These are phyloP conservation scores for Yamadazyma endophytica DNA, from an alignment of 805 yeast genomes.

Conservation along the genomic window DNA sequence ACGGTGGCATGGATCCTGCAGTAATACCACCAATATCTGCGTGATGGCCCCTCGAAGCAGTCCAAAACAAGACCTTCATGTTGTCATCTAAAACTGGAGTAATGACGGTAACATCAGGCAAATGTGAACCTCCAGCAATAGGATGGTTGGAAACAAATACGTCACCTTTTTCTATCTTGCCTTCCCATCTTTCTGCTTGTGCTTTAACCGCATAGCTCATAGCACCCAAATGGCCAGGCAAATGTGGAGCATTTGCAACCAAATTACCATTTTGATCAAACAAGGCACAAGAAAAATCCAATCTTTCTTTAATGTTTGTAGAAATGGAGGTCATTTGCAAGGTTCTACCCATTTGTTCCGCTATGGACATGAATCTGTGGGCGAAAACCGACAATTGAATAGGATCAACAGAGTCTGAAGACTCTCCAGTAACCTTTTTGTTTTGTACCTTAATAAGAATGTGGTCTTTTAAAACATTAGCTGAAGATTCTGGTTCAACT, in stretches of 20 bases:
- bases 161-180: slow-evolving; percentile 64
- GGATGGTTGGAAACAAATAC: slow-evolving; percentile 77
- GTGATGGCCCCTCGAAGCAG: slow-evolving; percentile 15
- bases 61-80: slow-evolving; percentile 12
- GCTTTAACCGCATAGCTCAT: slow-evolving; percentile 74
- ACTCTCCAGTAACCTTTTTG: slow-evolving; percentile 3
- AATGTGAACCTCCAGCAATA: slow-evolving; percentile 75
- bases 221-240: slow-evolving; percentile 82
- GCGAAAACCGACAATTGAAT: slow-evolving; percentile 71
- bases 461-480: slow-evolving; percentile 53
- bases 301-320: slow-evolving; percentile 75
- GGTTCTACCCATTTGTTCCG: slow-evolving; percentile 83
- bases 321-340: slow-evolving; percentile 74
- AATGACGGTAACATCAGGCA: slow-evolving; percentile 52
- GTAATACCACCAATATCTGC: slow-evolving; percentile 16
- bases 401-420: slow-evolving; percentile 49
- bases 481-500: slow-evolving; percentile 57
- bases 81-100: slow-evolving; percentile 13
- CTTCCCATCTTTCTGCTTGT: slow-evolving; percentile 63
- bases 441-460: slow-evolving; percentile 39
- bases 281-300: slow-evolving; percentile 83
- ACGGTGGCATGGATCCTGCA: slow-evolving; percentile 10
- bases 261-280: slow-evolving; percentile 69
- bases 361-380: slow-evolving; percentile 83
- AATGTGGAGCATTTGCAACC: slow-evolving; percentile 84